These are phyloP conservation scores for Tuber aestivum DNA, from an alignment of 495 filamentous ascomycete genomes.

Conservation along the genomic window DNA sequence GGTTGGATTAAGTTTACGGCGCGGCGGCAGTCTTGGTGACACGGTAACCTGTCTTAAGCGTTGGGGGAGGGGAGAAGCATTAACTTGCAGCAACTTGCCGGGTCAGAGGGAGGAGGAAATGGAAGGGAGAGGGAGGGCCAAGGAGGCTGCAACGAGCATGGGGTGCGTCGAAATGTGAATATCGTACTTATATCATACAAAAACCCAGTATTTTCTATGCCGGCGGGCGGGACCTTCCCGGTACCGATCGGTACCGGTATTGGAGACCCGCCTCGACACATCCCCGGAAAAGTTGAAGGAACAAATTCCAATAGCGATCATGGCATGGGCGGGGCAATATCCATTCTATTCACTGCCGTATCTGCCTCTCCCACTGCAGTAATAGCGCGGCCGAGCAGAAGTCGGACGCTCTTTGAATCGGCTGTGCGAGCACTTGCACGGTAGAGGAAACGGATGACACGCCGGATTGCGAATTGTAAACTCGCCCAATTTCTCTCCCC, in stretches of 20 bases:
- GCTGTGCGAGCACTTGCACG: no score
- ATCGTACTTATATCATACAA: no score
- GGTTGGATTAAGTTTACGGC: neutral
- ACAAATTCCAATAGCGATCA: neutral
- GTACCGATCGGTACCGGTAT: neutral
- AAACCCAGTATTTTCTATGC: neutral
- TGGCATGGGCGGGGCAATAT: neutral
- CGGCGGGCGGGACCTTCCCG: neutral
- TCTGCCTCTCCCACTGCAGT: neutral
- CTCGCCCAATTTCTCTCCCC: neutral
- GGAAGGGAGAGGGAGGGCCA: neutral
- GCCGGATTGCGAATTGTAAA: neutral
- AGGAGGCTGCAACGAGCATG: slow-evolving; percentile 20
- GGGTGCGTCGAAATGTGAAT: neutral
- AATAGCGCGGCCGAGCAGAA: no score
- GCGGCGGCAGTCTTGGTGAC: slow-evolving; percentile 1
- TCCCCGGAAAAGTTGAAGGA: neutral
- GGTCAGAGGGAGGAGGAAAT: neutral
- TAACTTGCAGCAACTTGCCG: neutral
- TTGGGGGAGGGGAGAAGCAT: neutral
- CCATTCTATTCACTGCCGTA: neutral
- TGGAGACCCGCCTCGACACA: neutral
- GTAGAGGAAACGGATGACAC: no score
- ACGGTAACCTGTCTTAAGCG: neutral
- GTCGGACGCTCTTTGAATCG: no score